Percentiles rank a stretch among this genome's conserved stretches.
phyloP scores from a whole-genome alignment of 345 rosid species.

The Euphorbia tirucalli region DNA sequence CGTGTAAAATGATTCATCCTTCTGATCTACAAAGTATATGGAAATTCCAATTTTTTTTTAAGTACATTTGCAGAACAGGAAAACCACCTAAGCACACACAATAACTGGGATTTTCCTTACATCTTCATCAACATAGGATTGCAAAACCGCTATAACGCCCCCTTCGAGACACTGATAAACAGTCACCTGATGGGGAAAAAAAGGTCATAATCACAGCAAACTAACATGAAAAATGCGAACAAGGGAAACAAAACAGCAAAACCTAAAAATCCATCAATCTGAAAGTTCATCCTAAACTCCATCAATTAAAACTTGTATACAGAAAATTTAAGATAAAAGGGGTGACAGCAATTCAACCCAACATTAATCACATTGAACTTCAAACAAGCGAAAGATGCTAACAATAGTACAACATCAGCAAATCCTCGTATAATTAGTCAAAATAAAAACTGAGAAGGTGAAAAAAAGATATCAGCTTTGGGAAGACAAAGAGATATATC shows the following conservation, averaged over 20 bases:
- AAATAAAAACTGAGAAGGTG: background rate
- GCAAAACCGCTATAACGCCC: conserved; percentile 77
- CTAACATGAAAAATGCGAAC: conserved; percentile 16
- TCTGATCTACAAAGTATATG: conserved; percentile 69
- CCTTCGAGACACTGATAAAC: conserved; percentile 92
- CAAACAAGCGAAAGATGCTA: background rate
- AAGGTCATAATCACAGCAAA: background rate
- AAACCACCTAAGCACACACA: conserved; percentile 2
- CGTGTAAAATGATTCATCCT: conserved; percentile 94
- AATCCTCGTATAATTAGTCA: background rate
- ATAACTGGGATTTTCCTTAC: conserved; percentile 38
- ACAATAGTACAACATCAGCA: background rate
- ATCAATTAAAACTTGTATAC: background rate
- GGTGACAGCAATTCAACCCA: too few relatives aligned
- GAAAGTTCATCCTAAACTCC: background rate
- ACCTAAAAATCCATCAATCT: background rate
- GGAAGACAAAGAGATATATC: too few relatives aligned
- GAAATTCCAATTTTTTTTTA: conserved; percentile 37
- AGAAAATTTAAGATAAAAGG: background rate
- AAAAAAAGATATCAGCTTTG: background rate
- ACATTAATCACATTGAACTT: background rate
- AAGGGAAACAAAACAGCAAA: background rate
- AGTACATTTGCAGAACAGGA: conserved; percentile 14
- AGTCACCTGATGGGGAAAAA: conserved; percentile 52
- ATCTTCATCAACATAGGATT: conserved; percentile 89